Percentiles rank a stretch among this genome's conserved stretches.
Conservation (phyloP, 495 filamentous ascomycete genomes). For the Hypomontagnella submonticulosa region DNA sequence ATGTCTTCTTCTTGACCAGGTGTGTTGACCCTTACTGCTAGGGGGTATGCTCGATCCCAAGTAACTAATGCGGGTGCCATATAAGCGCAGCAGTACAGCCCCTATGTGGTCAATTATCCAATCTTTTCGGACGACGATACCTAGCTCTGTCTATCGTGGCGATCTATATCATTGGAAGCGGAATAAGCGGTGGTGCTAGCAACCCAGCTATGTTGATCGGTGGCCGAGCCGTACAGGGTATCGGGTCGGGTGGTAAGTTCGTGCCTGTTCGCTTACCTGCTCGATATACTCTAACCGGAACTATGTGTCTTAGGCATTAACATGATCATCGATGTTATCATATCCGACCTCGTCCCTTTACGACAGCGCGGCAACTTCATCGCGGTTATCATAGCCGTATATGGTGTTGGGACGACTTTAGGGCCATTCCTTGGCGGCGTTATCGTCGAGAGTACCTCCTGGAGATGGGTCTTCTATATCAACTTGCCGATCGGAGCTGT, state of each 20-base stretch:
- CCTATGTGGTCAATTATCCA: constrained; percentile 56
- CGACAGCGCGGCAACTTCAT: constrained; percentile 69
- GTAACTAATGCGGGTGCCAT: neutral
- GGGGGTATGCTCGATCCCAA: constrained; percentile 41
- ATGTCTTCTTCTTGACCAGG: constrained; percentile 74
- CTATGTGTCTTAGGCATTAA: constrained; percentile 35
- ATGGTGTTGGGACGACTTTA: constrained; percentile 77
- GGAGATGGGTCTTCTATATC: constrained; percentile 51
- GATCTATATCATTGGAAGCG: constrained; percentile 57
- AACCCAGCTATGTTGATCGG: constrained; percentile 70
- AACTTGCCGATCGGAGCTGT: constrained; percentile 48
- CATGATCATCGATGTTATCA: constrained; percentile 52
- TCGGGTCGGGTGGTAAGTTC: constrained; percentile 77
- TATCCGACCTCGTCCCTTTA: constrained; percentile 79
- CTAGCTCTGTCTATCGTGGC: constrained; percentile 56
- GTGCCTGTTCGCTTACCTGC: neutral
- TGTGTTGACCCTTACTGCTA: constrained; percentile 49
- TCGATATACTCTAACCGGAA: neutral
- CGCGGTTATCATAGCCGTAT: constrained; percentile 70
- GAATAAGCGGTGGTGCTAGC: constrained; percentile 52
- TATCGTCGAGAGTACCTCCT: constrained; percentile 64
- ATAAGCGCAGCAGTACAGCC: constrained; percentile 43
- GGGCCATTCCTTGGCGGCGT: constrained; percentile 81
- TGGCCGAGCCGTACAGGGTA: constrained; percentile 81
- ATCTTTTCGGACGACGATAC: constrained; percentile 63